A percentile compares a stretch with the other conserved stretches of the same genome.
phyloP scores from a whole-genome alignment of 1,284 basidiomycete species.

The Fomes fomentarius region DNA sequence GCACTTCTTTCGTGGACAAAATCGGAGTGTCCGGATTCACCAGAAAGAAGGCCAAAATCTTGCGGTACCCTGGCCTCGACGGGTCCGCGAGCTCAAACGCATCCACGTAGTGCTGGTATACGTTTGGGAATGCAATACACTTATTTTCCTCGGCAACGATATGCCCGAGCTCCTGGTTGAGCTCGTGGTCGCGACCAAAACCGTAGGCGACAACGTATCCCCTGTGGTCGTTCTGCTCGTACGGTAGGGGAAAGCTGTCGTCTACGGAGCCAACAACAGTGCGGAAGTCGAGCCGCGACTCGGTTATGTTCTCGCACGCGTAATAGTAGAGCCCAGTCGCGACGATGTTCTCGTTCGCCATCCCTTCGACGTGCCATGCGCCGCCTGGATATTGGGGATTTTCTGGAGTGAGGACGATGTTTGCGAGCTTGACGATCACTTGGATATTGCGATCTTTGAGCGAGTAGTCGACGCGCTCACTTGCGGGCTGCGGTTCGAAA shows the following conservation, averaged over 20 bases:
- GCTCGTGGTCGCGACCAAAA: background rate
- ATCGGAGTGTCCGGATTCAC: conserved; percentile 29
- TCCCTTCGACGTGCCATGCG: conserved; percentile 41
- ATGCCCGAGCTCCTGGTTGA: conserved; percentile 26
- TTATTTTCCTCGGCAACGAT: conserved; percentile 27
- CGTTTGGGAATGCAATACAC: conserved; percentile 36
- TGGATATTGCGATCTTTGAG: conserved; percentile 34
- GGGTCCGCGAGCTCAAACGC: conserved; percentile 35
- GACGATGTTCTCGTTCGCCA: conserved; percentile 50
- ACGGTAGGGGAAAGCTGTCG: background rate
- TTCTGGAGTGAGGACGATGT: conserved; percentile 50
- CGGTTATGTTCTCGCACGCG: conserved; percentile 19
- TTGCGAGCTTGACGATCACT: conserved; percentile 55
- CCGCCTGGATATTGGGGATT: conserved; percentile 36
- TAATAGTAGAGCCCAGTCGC: conserved; percentile 44
- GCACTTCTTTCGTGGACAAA: conserved; percentile 12
- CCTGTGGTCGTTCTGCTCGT: conserved; percentile 7
- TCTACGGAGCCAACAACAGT: background rate
- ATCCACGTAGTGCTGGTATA: conserved; percentile 40
- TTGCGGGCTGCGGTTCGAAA: background rate
- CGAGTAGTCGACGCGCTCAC: background rate
- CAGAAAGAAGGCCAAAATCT: conserved; percentile 39
- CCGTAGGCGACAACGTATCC: conserved; percentile 7
- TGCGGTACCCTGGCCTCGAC: conserved; percentile 36
- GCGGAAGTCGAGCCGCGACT: conserved; percentile 19